A percentile compares a stretch with the other conserved stretches of the same genome.
These are phyloP conservation scores for Epichloe baconii DNA, from an alignment of 2,329 filamentous ascomycete species.

Conservation along the genomic window DNA sequence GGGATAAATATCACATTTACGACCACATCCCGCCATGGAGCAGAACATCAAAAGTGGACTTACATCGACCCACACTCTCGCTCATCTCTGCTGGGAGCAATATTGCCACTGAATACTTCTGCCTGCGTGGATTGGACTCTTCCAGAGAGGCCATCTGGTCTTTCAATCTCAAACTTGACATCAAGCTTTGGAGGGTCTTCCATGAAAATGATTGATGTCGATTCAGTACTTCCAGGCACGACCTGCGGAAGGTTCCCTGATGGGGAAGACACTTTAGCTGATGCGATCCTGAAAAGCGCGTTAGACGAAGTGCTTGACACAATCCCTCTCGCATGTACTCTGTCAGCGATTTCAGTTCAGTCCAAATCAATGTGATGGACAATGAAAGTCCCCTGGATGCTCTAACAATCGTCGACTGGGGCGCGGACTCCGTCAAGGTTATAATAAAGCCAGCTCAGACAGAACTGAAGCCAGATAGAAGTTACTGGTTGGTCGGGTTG, in stretches of 20 bases:
- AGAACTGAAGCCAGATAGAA: slow-evolving; percentile 6
- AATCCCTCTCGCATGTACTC: too few species aligned
- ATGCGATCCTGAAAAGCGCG: background rate
- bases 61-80: background rate
- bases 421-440: slow-evolving; percentile 6
- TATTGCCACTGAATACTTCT: background rate
- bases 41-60: background rate
- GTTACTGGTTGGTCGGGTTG: slow-evolving; percentile 20
- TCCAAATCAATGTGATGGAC: background rate
- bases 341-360: background rate
- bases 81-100: background rate
- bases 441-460: slow-evolving; percentile 2
- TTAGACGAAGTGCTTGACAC: background rate
- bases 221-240: background rate
- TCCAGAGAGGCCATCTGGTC: background rate
- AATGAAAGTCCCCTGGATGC: background rate
- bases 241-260: background rate
- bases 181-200: background rate
- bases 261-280: background rate
- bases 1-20: background rate
- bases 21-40: background rate
- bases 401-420: background rate
- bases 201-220: background rate
- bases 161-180: background rate
- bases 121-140: background rate